Base-by-base conservation (phyloP, 345 rosid species). In the thale cress (Arabidopsis thaliana) region DNA sequence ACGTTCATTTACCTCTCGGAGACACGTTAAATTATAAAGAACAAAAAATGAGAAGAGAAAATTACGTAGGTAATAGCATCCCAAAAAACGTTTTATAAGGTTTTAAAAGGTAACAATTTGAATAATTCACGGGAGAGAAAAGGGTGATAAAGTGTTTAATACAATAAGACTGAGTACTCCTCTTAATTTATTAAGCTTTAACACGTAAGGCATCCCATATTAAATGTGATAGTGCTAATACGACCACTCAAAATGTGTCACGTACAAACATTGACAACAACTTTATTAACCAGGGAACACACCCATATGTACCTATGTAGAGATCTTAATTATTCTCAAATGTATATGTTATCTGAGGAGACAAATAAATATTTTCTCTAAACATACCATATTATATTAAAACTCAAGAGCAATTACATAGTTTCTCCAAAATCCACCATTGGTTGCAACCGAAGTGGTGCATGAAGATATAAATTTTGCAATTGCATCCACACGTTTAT, bases 161-260 rank as follows among this genome's bases (percentile, higher is more conserved):
- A 23, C 53, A 46, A 45, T 62, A 69, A 53, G 69, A 62, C 37
- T 46, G 75, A 70, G 59, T 7, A 16, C 20, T 16, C 9, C 50
- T 6, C 6, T 20, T 44, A 44, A 56, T 62, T 45, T 64, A 78
- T 48, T 37, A 64, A 40, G 42, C 40, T 49, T 45, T 65, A 58
- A 78, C 77, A 71, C 81, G 81, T 71, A 71, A 65, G 67, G 62
- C 67, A 65, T 22, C 48, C 23, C 48, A 23, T 78, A 71, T 71
- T 78, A 71, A 78, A 71, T 71, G 73, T 71, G 77, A 78, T 64
- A 71, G 77, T 71, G 73, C 72, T 64, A 40, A 51, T 45, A 50
- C 49, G 52, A 58, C 77, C 67, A 65, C 76, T 32, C 56, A 71
- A 8, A 71, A 50, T 65, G 33, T 65, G 80, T 78, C 68, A 78